Evolutionary conservation across 352 stramenopile genomes (phyloP).

Genomic region (Globisporangium nunn): DNA sequence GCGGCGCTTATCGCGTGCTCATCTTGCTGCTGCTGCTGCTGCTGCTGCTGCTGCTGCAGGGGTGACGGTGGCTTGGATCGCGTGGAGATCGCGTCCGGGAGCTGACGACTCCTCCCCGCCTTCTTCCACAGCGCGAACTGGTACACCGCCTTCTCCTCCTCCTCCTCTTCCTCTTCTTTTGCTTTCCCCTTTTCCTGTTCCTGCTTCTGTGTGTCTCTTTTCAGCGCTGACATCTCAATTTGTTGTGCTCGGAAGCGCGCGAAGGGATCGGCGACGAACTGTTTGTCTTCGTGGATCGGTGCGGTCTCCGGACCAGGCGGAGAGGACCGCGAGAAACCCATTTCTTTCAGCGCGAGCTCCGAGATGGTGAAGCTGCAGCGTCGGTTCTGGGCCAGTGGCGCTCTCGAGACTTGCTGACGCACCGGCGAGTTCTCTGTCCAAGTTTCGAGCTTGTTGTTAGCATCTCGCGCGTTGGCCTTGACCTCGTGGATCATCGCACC

Average conservation of each 20-base stretch:
- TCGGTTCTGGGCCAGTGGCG: constrained; percentile 24
- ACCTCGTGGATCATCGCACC: neutral
- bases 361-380: constrained; percentile 66
- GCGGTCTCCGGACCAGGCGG: constrained; percentile 16
- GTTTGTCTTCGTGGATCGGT: constrained; percentile 10
- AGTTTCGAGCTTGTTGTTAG: too few relatives aligned
- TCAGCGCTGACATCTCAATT: too few relatives aligned
- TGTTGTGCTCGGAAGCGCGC: neutral
- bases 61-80: constrained; percentile 1
- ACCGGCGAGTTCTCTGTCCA: too few relatives aligned
- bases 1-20: neutral
- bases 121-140: constrained; percentile 60
- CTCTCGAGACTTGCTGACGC: constrained; percentile 5
- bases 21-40: neutral
- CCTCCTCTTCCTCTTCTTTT: constrained; percentile 3
- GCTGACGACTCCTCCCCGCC: constrained; percentile 26
- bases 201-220: neutral
- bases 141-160: constrained; percentile 26
- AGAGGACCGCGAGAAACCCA: constrained; percentile 26
- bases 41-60: neutral
- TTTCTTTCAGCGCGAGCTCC: constrained; percentile 35
- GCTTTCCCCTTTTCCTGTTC: neutral
- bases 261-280: neutral
- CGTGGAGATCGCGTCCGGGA: constrained; percentile 44
- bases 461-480: neutral